phyloP scores from a whole-genome alignment of 768 basidiomycete genomes.

The Kwoniella mangroviensis region DNA sequence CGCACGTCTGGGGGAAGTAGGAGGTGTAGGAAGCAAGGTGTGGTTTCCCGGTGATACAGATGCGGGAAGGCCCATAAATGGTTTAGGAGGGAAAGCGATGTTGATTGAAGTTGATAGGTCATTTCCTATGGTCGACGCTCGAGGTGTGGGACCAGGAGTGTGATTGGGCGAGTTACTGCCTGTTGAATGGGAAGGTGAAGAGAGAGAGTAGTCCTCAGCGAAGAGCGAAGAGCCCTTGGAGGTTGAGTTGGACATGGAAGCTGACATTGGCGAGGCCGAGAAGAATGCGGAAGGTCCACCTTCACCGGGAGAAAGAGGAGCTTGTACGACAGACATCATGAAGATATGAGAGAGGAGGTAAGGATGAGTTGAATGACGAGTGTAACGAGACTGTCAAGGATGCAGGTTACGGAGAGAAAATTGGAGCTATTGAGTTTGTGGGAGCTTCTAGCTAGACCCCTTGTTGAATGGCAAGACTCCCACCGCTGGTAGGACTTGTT shows the following conservation, averaged over 20 bases:
- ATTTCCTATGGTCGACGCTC: neutral
- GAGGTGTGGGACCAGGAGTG: constrained; percentile 3
- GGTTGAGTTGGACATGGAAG: constrained; percentile 21
- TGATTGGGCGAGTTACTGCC: constrained; percentile 2
- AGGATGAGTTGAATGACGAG: neutral
- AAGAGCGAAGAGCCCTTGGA: constrained; percentile 38
- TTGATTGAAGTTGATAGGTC: constrained; percentile 19
- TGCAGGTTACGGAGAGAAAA: too few species aligned
- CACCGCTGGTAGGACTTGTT: too few species aligned
- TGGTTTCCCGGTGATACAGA: constrained; percentile 18
- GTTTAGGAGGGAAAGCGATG: constrained; percentile 24
- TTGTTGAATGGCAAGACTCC: too few species aligned
- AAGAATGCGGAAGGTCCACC: constrained; percentile 3
- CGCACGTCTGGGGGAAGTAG: constrained; percentile 20
- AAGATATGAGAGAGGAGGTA: neutral
- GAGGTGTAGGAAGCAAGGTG: constrained; percentile 14
- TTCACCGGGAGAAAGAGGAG: neutral
- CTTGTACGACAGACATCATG: neutral
- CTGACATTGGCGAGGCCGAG: constrained; percentile 11
- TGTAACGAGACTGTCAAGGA: neutral
- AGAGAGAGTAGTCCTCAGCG: constrained; percentile 51
- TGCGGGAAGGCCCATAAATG: constrained; percentile 11
- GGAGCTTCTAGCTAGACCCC: too few species aligned
- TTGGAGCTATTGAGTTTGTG: too few species aligned
- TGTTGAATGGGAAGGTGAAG: constrained; percentile 21